A percentile compares a stretch with the other conserved stretches of the same genome.
Evolutionary conservation across 805 yeast species (phyloP).

Genomic region (Candida ortonii): DNA sequence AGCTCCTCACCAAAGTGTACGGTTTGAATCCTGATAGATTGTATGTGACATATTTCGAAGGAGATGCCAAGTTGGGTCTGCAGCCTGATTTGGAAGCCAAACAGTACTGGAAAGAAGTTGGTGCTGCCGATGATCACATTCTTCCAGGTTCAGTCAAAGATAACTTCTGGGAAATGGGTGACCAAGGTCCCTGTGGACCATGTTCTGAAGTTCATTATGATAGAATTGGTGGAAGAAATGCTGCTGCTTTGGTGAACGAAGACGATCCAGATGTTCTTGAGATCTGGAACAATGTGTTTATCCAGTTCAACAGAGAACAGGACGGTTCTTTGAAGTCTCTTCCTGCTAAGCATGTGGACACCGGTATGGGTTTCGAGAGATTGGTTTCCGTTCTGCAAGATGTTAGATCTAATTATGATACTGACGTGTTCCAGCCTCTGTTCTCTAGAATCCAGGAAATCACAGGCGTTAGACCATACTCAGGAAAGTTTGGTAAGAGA

Average conservation of each 20-base stretch:
- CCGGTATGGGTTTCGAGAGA: conserved; percentile 99
- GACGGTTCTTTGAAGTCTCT: conserved; percentile 74
- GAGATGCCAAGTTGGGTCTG: conserved; percentile 77
- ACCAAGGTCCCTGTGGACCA: conserved; percentile 99
- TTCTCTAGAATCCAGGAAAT: conserved; percentile 85
- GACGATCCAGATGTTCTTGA: conserved; percentile 98
- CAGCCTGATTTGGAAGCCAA: conserved; percentile 95
- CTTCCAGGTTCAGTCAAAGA: conserved; percentile 88
- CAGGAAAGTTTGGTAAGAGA: conserved; percentile 90
- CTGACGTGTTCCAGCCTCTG: conserved; percentile 92
- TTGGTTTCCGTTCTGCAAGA: conserved; percentile 91
- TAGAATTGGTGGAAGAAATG: conserved; percentile 97
- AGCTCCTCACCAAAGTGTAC: conserved; percentile 78
- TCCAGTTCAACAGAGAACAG: conserved; percentile 93
- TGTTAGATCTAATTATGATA: conserved; percentile 90
- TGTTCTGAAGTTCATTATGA: conserved; percentile 98
- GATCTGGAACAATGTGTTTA: conserved; percentile 97
- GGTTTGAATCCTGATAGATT: conserved; percentile 76
- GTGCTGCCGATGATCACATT: conserved; percentile 89
- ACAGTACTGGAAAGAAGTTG: conserved; percentile 78
- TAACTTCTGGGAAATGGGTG: conserved; percentile 99
- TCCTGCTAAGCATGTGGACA: conserved; percentile 95
- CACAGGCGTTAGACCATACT: conserved; percentile 87
- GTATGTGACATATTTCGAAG: conserved; percentile 96
- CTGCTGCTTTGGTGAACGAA: conserved; percentile 82